phyloP scores from a whole-genome alignment of 163 green algal genomes.

The Volvox carteri region DNA sequence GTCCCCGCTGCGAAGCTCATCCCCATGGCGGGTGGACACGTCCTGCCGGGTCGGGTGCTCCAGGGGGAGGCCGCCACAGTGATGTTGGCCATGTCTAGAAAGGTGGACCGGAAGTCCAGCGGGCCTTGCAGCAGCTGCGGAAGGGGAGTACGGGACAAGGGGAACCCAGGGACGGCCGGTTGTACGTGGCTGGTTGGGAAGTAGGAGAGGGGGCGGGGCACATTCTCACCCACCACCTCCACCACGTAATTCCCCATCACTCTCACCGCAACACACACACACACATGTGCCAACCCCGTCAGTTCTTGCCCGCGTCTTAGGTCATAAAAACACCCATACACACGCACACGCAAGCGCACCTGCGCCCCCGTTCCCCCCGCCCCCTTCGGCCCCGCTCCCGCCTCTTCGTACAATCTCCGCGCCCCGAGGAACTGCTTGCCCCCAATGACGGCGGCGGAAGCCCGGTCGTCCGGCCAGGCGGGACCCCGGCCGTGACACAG shows the following conservation, averaged over 20 bases:
- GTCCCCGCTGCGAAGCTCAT: slow-evolving; percentile 93
- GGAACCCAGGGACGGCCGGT: too few relatives aligned
- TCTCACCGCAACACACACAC: too few relatives aligned
- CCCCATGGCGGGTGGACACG: slow-evolving; percentile 88
- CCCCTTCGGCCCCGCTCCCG: too few relatives aligned
- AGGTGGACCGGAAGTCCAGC: slow-evolving; percentile 82
- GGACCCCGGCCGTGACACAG: slow-evolving; percentile 87
- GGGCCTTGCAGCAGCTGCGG: slow-evolving; percentile 59
- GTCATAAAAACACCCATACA: neutral
- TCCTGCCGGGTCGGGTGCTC: slow-evolving; percentile 71
- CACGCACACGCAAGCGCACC: neutral
- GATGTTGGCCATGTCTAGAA: slow-evolving; percentile 83
- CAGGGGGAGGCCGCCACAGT: slow-evolving; percentile 61
- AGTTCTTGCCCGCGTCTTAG: neutral
- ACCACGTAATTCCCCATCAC: too few relatives aligned
- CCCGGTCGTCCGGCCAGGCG: slow-evolving; percentile 72
- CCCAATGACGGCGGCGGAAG: slow-evolving; percentile 79
- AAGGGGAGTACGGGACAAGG: neutral
- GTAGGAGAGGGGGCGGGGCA: too few relatives aligned
- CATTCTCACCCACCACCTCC: too few relatives aligned
- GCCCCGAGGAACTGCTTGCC: slow-evolving; percentile 64
- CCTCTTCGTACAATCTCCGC: slow-evolving; percentile 22
- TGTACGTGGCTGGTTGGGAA: too few relatives aligned
- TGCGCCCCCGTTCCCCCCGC: neutral
- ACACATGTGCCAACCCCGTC: too few relatives aligned